Evolutionary conservation across 768 basidiomycete species (phyloP).

Genomic region (Tulasnella sp.): DNA sequence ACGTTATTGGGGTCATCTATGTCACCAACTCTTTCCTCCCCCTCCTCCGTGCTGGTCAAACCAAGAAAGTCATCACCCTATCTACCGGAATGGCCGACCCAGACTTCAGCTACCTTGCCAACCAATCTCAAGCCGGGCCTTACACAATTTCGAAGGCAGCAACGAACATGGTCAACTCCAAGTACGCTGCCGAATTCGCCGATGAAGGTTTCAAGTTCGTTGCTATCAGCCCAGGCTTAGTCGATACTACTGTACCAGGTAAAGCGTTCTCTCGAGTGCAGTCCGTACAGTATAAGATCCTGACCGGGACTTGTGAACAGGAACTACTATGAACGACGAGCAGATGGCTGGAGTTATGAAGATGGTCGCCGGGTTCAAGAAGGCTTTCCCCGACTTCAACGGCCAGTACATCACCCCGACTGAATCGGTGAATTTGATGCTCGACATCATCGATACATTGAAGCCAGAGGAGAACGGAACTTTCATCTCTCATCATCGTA

Average conservation of each 20-base stretch:
- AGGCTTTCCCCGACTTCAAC: slow-evolving; percentile 35
- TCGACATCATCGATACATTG: slow-evolving; percentile 37
- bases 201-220: slow-evolving; percentile 35
- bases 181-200: slow-evolving; percentile 35
- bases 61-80: slow-evolving; percentile 35
- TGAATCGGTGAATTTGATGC: slow-evolving; percentile 37
- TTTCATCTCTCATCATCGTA: slow-evolving; percentile 41
- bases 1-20: slow-evolving; percentile 38
- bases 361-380: slow-evolving; percentile 36
- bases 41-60: slow-evolving; percentile 35
- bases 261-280: neutral
- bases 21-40: slow-evolving; percentile 38
- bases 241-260: slow-evolving; percentile 19
- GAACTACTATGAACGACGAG: neutral
- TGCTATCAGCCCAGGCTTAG: slow-evolving; percentile 24
- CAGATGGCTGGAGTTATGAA: slow-evolving; percentile 11
- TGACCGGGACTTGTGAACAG: neutral
- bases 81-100: slow-evolving; percentile 28
- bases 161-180: slow-evolving; percentile 24
- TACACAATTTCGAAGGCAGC: slow-evolving; percentile 33
- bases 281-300: too few species aligned
- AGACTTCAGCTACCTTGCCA: slow-evolving; percentile 22
- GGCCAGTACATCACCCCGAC: slow-evolving; percentile 39
- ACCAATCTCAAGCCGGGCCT: slow-evolving; percentile 6
- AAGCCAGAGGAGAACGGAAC: slow-evolving; percentile 38